Percentiles rank a stretch among this genome's conserved stretches.
phyloP scores from a whole-genome alignment of 805 yeast species.

The Candida schatavii region DNA sequence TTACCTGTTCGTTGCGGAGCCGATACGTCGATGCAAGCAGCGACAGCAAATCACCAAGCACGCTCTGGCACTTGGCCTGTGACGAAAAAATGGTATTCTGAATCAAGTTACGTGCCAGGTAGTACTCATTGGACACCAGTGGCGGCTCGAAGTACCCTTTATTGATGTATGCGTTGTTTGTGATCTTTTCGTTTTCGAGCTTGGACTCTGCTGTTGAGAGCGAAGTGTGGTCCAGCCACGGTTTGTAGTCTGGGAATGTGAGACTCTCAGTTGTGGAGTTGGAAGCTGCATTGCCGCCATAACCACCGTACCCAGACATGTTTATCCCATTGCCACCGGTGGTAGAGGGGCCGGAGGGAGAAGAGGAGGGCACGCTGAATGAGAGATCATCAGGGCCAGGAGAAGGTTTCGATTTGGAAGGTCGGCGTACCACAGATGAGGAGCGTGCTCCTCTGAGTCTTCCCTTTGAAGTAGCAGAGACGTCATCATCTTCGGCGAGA shows the following conservation, averaged over 20 bases:
- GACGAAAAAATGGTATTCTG: conserved; percentile 41
- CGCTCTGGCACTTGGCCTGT: conserved; percentile 31
- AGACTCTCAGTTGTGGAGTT: neutral
- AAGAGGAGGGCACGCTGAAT: neutral
- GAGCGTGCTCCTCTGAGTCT: too few relatives aligned
- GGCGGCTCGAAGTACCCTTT: conserved; percentile 72
- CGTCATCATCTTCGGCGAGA: neutral
- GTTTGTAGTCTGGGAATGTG: conserved; percentile 66
- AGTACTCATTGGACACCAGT: conserved; percentile 59
- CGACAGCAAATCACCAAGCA: conserved; percentile 35
- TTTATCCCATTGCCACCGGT: conserved; percentile 23
- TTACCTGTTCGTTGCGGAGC: conserved; percentile 38
- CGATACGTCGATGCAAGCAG: conserved; percentile 37
- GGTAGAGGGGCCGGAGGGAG: neutral
- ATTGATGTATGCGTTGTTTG: conserved; percentile 50
- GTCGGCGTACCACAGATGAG: neutral
- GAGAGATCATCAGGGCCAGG: neutral
- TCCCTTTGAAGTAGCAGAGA: neutral
- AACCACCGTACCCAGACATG: conserved; percentile 24
- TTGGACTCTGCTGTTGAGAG: conserved; percentile 21
- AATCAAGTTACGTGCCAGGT: conserved; percentile 64
- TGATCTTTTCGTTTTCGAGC: conserved; percentile 53
- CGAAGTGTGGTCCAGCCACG: conserved; percentile 61
- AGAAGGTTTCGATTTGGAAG: conserved; percentile 1
- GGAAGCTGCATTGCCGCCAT: conserved; percentile 3